These are phyloP conservation scores for Scenedesmus sp. DNA, from an alignment of 163 green algal genomes.

Conservation along the genomic window DNA sequence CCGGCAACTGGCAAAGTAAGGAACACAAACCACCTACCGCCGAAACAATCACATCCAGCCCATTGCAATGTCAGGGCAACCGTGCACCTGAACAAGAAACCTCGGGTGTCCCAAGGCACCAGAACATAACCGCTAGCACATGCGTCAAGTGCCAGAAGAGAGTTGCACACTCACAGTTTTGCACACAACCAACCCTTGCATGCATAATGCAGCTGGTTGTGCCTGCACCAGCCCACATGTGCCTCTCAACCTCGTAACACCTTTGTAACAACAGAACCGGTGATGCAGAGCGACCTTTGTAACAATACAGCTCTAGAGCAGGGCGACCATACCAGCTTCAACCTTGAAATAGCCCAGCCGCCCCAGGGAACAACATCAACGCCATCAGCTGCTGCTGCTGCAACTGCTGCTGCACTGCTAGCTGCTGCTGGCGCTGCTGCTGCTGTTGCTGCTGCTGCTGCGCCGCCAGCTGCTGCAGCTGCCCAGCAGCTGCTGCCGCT, in stretches of 20 bases:
- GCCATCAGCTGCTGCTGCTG: slow-evolving; percentile 25
- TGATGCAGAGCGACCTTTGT: no score
- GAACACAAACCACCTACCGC: background rate
- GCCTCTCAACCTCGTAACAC: no score
- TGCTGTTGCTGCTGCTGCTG: background rate
- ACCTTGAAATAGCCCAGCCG: background rate
- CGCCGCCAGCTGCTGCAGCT: slow-evolving; percentile 19
- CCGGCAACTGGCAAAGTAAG: background rate
- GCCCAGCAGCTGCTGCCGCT: background rate
- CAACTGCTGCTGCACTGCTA: slow-evolving; percentile 2
- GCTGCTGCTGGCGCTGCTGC: background rate
- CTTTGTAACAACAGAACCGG: no score
- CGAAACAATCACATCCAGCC: background rate
- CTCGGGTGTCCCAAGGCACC: background rate
- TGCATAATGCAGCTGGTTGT: background rate
- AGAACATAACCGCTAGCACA: background rate
- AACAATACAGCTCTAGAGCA: no score
- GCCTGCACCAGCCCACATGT: background rate
- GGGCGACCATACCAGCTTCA: background rate
- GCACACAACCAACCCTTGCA: background rate
- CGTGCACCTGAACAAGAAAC: no score
- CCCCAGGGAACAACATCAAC: slow-evolving; percentile 11
- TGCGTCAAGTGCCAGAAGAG: background rate
- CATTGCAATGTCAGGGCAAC: no score
- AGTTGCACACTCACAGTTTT: background rate